A percentile compares a stretch with the other conserved stretches of the same genome.
phyloP scores from a whole-genome alignment of 306 rosid genomes.

The Cajanus cajan region DNA sequence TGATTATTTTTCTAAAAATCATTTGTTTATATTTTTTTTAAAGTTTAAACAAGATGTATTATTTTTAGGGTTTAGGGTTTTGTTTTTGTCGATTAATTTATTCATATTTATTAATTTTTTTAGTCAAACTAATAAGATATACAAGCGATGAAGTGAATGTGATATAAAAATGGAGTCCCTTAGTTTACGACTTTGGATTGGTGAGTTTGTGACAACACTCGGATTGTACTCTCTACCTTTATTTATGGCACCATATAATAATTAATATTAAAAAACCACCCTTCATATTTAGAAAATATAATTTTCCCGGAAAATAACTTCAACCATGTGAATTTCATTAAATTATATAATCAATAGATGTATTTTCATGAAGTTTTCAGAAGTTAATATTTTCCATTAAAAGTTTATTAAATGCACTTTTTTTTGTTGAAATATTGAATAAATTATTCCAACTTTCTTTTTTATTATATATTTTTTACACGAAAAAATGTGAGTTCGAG shows the following conservation, averaged over 20 bases:
- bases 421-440: no score
- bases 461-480: no score
- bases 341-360: neutral
- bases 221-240: neutral
- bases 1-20: no score
- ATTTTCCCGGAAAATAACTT: neutral
- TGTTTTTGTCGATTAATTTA: no score
- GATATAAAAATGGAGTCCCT: neutral
- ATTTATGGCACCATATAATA: neutral
- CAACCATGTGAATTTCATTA: neutral
- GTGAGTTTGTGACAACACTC: no score
- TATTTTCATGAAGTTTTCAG: neutral
- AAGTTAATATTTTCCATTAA: neutral
- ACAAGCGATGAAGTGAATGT: neutral
- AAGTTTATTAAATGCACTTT: neutral
- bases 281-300: neutral
- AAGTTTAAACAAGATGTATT: no score
- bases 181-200: neutral
- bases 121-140: neutral
- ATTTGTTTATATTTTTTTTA: no score
- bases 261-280: neutral
- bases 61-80: no score
- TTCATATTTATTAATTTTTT: neutral
- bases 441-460: no score
- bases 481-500: neutral